These are phyloP conservation scores for Wickerhamiella kurtzmanii DNA, from an alignment of 805 yeast species.

Conservation along the genomic window DNA sequence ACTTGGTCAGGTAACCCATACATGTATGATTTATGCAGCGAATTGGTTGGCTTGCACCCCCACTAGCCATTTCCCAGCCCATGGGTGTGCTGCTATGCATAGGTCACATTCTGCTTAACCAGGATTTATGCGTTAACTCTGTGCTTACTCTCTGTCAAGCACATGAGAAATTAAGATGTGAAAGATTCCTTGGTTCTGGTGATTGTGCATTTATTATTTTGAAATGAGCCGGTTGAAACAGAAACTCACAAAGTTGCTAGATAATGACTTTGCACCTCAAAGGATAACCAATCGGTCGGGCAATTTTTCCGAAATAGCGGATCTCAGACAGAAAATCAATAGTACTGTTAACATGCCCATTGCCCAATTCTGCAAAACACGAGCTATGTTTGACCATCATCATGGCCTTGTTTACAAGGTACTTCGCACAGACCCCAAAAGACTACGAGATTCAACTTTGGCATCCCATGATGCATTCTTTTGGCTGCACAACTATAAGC, in stretches of 20 bases:
- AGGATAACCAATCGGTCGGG: conserved; percentile 2
- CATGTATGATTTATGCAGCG: too few relatives aligned
- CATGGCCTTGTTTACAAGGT: conserved; percentile 19
- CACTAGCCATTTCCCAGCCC: too few relatives aligned
- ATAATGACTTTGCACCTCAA: conserved; percentile 3
- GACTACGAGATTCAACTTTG: conserved; percentile 16
- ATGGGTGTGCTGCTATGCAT: too few relatives aligned
- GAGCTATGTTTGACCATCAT: conserved; percentile 12
- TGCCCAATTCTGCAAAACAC: conserved; percentile 10
- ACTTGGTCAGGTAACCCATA: background rate
- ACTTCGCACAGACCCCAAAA: conserved; percentile 12
- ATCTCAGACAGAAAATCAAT: conserved; percentile 11
- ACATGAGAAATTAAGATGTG: too few relatives aligned
- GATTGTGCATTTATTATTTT: background rate
- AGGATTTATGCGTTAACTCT: background rate
- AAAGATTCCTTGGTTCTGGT: too few relatives aligned
- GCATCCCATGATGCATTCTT: conserved; percentile 15
- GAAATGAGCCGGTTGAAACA: conserved; percentile 10
- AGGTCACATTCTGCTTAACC: background rate
- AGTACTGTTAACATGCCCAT: conserved; percentile 9
- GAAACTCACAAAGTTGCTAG: conserved; percentile 10
- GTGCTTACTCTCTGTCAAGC: too few relatives aligned
- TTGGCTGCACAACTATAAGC: conserved; percentile 17
- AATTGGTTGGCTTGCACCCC: too few relatives aligned
- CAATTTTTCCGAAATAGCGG: conserved; percentile 8